Evolutionary conservation across 352 stramenopile species (phyloP).

Genomic region (Phytophthora sansomeana): DNA sequence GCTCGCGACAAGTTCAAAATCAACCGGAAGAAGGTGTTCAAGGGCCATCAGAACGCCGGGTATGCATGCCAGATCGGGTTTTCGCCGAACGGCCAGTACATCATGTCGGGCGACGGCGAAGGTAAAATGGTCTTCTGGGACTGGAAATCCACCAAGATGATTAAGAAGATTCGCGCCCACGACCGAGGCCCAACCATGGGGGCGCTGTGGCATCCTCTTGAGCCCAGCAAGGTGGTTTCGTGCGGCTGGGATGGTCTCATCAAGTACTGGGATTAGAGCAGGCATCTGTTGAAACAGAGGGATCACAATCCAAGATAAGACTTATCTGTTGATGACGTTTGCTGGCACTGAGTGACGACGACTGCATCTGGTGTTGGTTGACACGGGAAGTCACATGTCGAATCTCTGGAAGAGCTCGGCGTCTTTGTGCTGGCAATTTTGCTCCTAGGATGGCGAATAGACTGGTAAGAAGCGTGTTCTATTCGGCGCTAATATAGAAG

Average conservation of each 20-base stretch:
- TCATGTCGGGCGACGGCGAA: constrained; percentile 96
- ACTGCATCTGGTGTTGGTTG: neutral
- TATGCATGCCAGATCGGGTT: constrained; percentile 98
- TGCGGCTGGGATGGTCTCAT: constrained; percentile 99
- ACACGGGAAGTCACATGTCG: constrained; percentile 4
- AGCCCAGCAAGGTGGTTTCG: constrained; percentile 96
- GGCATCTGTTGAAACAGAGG: neutral
- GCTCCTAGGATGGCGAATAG: neutral
- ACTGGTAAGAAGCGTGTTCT: constrained; percentile 15
- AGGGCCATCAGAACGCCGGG: constrained; percentile 93
- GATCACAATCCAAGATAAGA: neutral
- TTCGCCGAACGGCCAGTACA: constrained; percentile 95
- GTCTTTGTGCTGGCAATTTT: neutral
- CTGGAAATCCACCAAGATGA: constrained; percentile 96
- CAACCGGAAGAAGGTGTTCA: constrained; percentile 94
- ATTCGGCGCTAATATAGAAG: constrained; percentile 1
- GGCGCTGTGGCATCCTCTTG: constrained; percentile 97
- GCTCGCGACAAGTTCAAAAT: constrained; percentile 96
- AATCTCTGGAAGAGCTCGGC: neutral
- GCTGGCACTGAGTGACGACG: neutral
- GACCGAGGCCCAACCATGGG: constrained; percentile 96
- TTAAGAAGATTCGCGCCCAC: constrained; percentile 92
- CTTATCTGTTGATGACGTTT: neutral
- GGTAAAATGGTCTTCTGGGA: constrained; percentile 99
- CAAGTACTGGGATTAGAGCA: constrained; percentile 98